phyloP scores from a whole-genome alignment of 176 grass and related monocot genomes.

The Pontederia crassipes region DNA sequence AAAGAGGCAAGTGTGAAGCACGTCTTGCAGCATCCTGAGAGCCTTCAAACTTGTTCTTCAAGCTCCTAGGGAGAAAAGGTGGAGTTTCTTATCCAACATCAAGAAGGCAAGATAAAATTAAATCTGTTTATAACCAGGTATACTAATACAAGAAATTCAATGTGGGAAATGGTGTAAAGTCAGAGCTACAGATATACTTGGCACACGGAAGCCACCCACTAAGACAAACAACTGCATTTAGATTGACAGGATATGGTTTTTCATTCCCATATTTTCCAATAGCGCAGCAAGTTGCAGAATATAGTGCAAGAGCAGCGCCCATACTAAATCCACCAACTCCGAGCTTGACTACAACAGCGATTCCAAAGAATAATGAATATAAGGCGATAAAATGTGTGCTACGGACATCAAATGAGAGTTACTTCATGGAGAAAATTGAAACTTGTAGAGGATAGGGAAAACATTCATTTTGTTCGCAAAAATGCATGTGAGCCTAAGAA shows the following conservation, averaged over 20 bases:
- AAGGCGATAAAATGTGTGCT: too few relatives aligned
- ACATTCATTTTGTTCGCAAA: not conserved
- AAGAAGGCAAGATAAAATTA: not conserved
- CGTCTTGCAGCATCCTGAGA: slow-evolving; percentile 62
- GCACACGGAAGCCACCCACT: slow-evolving; percentile 97
- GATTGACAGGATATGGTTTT: slow-evolving; percentile 70
- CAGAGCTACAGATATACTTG: slow-evolving; percentile 33
- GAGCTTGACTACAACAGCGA: slow-evolving; percentile 60
- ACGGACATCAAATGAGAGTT: too few relatives aligned
- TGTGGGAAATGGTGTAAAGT: not conserved
- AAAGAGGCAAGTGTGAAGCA: slow-evolving; percentile 78
- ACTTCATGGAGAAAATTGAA: too few relatives aligned
- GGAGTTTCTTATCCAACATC: not conserved
- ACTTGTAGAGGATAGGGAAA: not conserved
- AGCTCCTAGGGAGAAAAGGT: slow-evolving; percentile 37
- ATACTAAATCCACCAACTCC: slow-evolving; percentile 96
- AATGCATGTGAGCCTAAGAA: not conserved
- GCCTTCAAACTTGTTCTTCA: slow-evolving; percentile 83
- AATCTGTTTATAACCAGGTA: not conserved
- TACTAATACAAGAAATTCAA: slow-evolving; percentile 2
- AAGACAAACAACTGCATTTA: slow-evolving; percentile 66
- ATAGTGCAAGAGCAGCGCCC: slow-evolving; percentile 81
- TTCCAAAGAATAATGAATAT: slow-evolving; percentile 8
- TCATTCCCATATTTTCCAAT: slow-evolving; percentile 92
- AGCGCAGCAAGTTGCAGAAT: slow-evolving; percentile 81